These are phyloP conservation scores for Wickerhamomyces strasburgensis DNA, from an alignment of 805 yeast genomes.

Conservation along the genomic window DNA sequence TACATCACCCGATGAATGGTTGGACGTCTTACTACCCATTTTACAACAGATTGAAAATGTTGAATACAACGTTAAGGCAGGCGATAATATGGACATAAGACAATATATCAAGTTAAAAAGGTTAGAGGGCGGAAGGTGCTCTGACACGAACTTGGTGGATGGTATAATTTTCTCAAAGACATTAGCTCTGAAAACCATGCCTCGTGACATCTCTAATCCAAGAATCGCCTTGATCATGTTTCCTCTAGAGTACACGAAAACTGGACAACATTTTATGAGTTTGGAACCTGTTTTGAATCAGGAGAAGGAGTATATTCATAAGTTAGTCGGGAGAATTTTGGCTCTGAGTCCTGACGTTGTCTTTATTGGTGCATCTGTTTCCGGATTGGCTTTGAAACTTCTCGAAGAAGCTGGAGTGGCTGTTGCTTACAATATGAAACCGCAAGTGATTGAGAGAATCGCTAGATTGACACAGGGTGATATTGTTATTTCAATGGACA, in stretches of 20 bases:
- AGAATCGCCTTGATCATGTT: conserved; percentile 78
- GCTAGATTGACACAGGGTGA: conserved; percentile 80
- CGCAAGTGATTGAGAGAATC: conserved; percentile 72
- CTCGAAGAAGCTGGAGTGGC: conserved; percentile 73
- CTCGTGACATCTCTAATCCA: conserved; percentile 57
- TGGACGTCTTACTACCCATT: conserved; percentile 41
- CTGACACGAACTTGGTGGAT: conserved; percentile 56
- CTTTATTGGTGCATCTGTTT: conserved; percentile 71
- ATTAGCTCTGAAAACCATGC: conserved; percentile 77
- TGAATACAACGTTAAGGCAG: conserved; percentile 53
- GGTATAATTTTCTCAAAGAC: conserved; percentile 85
- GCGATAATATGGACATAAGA: conserved; percentile 79
- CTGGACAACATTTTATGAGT: conserved; percentile 75
- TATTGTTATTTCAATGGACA: conserved; percentile 80
- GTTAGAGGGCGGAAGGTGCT: conserved; percentile 67
- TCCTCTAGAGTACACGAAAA: conserved; percentile 79
- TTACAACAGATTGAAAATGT: conserved; percentile 53
- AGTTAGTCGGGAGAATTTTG: conserved; percentile 71
- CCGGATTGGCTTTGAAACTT: conserved; percentile 74
- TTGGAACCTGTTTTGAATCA: conserved; percentile 81
- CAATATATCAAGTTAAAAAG: conserved; percentile 85
- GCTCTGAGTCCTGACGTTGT: conserved; percentile 76
- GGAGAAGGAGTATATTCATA: conserved; percentile 77
- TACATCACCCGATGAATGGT: conserved; percentile 54
- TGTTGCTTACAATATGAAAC: conserved; percentile 76